Conservation (phyloP, 345 rosid species). For the Kernera saxatilis region DNA sequence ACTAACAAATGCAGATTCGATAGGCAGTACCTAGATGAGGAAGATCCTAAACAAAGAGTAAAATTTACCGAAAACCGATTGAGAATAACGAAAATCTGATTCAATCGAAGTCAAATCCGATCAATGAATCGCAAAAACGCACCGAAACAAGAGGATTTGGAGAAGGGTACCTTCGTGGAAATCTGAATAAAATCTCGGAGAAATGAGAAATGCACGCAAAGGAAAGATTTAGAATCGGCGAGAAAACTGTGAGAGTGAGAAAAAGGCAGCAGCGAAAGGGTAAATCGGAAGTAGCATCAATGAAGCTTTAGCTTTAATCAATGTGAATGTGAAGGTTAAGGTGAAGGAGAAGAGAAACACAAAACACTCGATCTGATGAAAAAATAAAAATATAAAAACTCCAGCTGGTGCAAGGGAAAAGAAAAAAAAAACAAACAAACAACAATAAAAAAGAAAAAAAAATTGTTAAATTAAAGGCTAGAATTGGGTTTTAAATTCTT, state of each 20-base stretch:
- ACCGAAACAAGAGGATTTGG: not conserved
- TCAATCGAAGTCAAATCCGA: slow-evolving; percentile 23
- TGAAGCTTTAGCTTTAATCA: slow-evolving; percentile 28
- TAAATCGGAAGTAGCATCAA: slow-evolving; percentile 16
- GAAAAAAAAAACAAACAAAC: not conserved
- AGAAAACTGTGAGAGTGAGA: slow-evolving; percentile 26
- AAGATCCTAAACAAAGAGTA: not conserved
- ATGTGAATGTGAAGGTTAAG: slow-evolving; percentile 13
- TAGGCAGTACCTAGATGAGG: not conserved
- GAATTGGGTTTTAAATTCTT: not conserved
- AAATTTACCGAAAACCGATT: not conserved
- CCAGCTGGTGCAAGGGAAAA: slow-evolving; percentile 33
- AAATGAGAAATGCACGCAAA: slow-evolving; percentile 20
- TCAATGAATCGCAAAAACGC: not conserved
- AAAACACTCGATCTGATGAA: slow-evolving; percentile 5
- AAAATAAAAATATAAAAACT: not conserved
- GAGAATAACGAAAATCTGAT: not conserved
- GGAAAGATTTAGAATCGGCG: slow-evolving; percentile 8
- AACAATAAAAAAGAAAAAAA: not conserved
- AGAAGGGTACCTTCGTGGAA: not conserved
- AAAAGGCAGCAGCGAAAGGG: not conserved
- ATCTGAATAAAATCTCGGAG: not conserved
- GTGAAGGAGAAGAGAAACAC: slow-evolving; percentile 12
- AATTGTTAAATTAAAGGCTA: not conserved
- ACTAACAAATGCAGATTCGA: slow-evolving; percentile 22